phyloP scores from a whole-genome alignment of 2,329 filamentous ascomycete species.

The Fusarium sp. region DNA sequence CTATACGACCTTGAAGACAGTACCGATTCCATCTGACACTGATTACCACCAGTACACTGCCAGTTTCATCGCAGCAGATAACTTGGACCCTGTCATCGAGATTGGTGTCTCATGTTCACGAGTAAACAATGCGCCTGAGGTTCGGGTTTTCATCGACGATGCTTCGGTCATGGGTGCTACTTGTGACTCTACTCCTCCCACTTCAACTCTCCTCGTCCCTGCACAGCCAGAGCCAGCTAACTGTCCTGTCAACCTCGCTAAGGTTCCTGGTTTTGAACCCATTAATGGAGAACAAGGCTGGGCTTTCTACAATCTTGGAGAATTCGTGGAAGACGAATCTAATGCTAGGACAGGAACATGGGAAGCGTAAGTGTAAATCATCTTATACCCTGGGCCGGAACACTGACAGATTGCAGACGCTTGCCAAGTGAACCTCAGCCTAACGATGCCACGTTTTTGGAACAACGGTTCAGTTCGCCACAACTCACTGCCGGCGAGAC shows the following conservation, averaged over 20 bases:
- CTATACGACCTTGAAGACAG: not conserved
- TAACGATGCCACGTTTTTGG: not conserved
- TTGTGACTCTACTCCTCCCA: not conserved
- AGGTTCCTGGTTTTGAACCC: not conserved
- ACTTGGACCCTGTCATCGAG: constrained; percentile 4
- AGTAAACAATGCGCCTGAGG: not conserved
- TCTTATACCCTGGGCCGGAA: rapidly evolving
- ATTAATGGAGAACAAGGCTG: not conserved
- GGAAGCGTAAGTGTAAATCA: not conserved
- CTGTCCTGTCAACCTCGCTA: not conserved
- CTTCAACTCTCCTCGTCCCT: not conserved
- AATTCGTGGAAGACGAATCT: not conserved
- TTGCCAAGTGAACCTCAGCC: too few species aligned
- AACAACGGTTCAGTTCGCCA: not conserved
- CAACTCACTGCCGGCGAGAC: not conserved
- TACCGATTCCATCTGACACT: not conserved
- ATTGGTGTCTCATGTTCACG: not conserved
- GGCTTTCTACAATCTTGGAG: rapidly evolving
- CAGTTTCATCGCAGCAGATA: constrained; percentile 3
- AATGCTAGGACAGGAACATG: constrained; percentile 7
- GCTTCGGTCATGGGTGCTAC: not conserved
- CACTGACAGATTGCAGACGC: not conserved
- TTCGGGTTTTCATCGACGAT: not conserved
- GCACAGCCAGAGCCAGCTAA: not conserved
- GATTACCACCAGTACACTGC: not conserved